Base-by-base conservation (phyloP, 805 yeast species). In the Metschnikowia baotianmanensis region DNA sequence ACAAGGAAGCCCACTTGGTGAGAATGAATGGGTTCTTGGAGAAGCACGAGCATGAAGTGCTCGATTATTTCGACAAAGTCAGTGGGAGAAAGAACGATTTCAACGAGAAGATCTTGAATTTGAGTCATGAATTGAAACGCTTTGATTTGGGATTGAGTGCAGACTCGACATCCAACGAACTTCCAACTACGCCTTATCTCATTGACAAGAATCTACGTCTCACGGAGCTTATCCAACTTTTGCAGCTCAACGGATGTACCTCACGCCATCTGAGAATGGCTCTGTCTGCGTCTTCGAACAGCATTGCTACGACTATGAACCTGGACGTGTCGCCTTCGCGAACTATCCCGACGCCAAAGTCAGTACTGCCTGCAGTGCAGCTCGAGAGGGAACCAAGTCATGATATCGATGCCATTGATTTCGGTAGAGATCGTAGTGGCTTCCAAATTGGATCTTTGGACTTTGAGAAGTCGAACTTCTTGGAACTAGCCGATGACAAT, bases 1-100 rank as follows among this genome's bases (percentile, higher is more conserved):
- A 81, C 34, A 91, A 90, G 55, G 98, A 91, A 55, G 88, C 93
- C 0, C 87, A 83, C 70, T 67, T 91, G 62, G 68, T 76, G 15
- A 69, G 65, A 24, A 73, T 91, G 78, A 91, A 93, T 59, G 55
- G 55, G 1, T 89, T 91, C 51, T 70, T 91, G 16, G 67, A 70
- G 2, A 68, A 65, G 12, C 82, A 83, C 52, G 72, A 72, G 38
- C 62, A 51, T 0, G 86, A 86, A 50, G 63, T 89, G 6, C 53
- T 70, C n/a, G 79, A 78, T 13, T 91, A 86, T 63, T 76, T 84
- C 51, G 86, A 80, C 55, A 78, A 76, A 43, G 72, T 90, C 22
- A 83, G 95, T 0, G 81, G 82, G 4, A 67, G 86, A 40, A 82
- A 79, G 51, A 63, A 82, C 52, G 91, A 82, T 51, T 82, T 82